Percentiles rank a stretch among this genome's conserved stretches.
Evolutionary conservation across 2,329 filamentous ascomycete species (phyloP).

Genomic region (Stachybotrys chlorohalonatus): DNA sequence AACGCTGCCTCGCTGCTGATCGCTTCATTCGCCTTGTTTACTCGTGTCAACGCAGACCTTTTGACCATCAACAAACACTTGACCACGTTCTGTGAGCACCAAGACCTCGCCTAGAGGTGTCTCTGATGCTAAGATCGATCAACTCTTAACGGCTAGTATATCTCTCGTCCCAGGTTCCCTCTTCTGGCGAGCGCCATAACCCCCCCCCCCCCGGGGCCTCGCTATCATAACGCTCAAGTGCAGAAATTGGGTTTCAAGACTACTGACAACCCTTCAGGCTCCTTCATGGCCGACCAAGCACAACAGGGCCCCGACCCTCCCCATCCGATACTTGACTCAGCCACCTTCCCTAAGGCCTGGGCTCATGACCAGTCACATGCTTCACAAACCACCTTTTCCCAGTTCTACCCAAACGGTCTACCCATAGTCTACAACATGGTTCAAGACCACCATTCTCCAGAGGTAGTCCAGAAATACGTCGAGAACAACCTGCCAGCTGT

Average conservation of each 20-base stretch:
- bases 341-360: slow-evolving; percentile 10
- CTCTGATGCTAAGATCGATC: background rate
- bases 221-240: too few relatives aligned
- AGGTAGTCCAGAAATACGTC: slow-evolving; percentile 18
- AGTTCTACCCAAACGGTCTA: slow-evolving; percentile 26
- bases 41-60: too few relatives aligned
- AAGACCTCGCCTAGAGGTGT: background rate
- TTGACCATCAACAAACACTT: background rate
- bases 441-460: slow-evolving; percentile 10
- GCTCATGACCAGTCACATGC: slow-evolving; percentile 13
- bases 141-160: background rate
- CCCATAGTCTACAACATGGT: slow-evolving; percentile 25
- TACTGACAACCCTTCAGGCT: background rate
- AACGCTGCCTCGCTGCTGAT: background rate
- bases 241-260: too few relatives aligned
- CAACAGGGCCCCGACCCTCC: slow-evolving; percentile 4
- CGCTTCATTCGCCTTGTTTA: too few relatives aligned
- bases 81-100: background rate
- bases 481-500: slow-evolving; percentile 25
- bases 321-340: slow-evolving; percentile 7
- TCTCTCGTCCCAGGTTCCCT: background rate
- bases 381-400: slow-evolving; percentile 15
- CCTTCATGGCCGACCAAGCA: background rate
- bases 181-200: too few relatives aligned
- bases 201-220: too few relatives aligned